Base-by-base conservation (phyloP, 768 basidiomycete species). In the Podaxis sp. region DNA sequence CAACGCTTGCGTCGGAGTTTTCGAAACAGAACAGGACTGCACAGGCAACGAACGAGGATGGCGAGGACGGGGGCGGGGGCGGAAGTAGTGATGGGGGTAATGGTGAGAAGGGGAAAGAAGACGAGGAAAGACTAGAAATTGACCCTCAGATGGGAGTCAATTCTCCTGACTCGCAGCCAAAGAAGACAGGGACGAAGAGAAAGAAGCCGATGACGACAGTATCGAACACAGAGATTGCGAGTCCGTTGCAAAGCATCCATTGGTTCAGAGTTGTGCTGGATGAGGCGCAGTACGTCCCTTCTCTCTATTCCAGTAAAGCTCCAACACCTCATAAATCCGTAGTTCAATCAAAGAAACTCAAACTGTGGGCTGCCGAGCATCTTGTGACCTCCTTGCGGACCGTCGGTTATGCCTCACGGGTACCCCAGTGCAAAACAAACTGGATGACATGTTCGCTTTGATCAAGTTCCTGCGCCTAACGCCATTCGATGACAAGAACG, bases 371-470 rank as follows among this genome's bases (percentile, higher is more conserved):
- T 94, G 95, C 63, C 87, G 93, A 59, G 97, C 97, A 5, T 95
- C 91, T 11, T 98, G 97, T 73, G 95, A 97, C 71, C 82, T 99
- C 52, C 83, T 90, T 73, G 93, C 97, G 14, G 93, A 98, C 69
- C 87, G 97, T 55, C 87, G 97, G 14, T 78, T 98, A 46, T 95
- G 93, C 72, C 79, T 99, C 42, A 95, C 95, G n/a, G 97, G 97
- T 59, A 99, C 97, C 6, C 97, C 97, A 1, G 94, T 99, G 38
- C 97, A 99, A 77, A 99, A 99, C 80, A 97, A 96, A 74, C 84
- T 98, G 55, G 97, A 98, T 75, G 97, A 99, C 70, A 90, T 99
- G 53, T 98, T 90, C 73, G 97, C 97, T 4, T 80, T 99, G 61
- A 87, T 99, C 80, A 97, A 97, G 74, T 98, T 99, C 76, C 76